phyloP scores from a whole-genome alignment of 2,329 filamentous ascomycete genomes.

The Fusarium sterilihyphosum region DNA sequence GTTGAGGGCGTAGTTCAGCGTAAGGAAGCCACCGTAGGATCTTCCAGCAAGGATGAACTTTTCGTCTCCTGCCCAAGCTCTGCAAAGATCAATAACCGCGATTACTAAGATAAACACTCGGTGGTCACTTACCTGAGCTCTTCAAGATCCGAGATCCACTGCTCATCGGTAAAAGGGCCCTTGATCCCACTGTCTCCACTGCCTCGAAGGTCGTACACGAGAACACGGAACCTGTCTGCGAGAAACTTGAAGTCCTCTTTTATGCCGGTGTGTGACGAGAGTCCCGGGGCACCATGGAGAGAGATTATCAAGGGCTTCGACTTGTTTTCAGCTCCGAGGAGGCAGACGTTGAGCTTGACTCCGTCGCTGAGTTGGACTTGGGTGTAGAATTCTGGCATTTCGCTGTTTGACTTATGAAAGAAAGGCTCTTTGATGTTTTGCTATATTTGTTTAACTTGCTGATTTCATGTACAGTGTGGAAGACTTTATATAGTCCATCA shows the following conservation, averaged over 20 bases:
- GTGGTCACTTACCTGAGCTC: not conserved
- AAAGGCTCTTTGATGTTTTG: not conserved
- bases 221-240: not conserved
- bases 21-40: slow-evolving; percentile 10
- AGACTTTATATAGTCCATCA: not conserved
- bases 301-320: not conserved
- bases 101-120: accelerated
- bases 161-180: slow-evolving; percentile 8
- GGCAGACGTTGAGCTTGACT: slow-evolving; percentile 4
- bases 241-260: slow-evolving; percentile 8
- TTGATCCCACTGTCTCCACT: slow-evolving; percentile 4
- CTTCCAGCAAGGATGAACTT: slow-evolving; percentile 11
- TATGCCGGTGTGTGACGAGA: not conserved
- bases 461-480: accelerated
- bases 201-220: slow-evolving; percentile 12
- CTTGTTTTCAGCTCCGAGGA: slow-evolving; percentile 13
- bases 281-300: slow-evolving; percentile 2
- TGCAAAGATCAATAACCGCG: accelerated
- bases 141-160: slow-evolving; percentile 1
- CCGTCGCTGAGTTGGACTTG: slow-evolving; percentile 11
- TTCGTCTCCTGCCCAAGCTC: slow-evolving; percentile 1
- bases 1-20: not conserved
- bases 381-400: not conserved
- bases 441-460: accelerated
- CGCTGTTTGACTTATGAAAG: not conserved